Base-by-base conservation (phyloP, 78 protist genomes). In the Dictyostelium firmibasis region DNA sequence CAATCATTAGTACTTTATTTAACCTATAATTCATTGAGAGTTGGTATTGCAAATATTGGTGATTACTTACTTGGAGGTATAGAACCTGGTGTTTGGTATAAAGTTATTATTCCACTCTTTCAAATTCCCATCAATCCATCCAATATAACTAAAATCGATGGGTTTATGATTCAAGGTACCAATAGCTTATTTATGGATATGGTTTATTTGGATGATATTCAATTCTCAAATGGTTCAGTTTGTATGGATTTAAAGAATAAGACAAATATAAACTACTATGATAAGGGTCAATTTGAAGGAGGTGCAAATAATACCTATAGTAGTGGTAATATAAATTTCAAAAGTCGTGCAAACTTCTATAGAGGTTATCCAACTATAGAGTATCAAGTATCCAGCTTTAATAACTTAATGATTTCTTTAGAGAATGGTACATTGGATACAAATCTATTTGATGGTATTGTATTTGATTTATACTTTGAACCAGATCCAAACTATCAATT, bases 101-200 rank as follows among this genome's bases (percentile, higher is more conserved):
- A 81, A 23, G 94, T 89, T 1, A 78, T 79, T 18, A 64, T 89
- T 18, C 86, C 88, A 43, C 9, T 89, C 29, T 41, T n/a, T 7
- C 57, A 43, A 33, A 25, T 82, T 50, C 86, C 74, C 33, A 43
- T 89, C 18, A 81, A 41, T 43, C 67, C 47, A 10, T 67, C 87
- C 9, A 81, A 60, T 31, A 67, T 44, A 2, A 86, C 36, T 0
- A 53, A n/a, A n/a, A 43, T 89, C 60, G 57, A 78, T 35, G 94
- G 88, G 3, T 81, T 89, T 11, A 72, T 72, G 79, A 72, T 72
- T 31, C 43, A 38, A 27, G 84, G 57, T 18, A 41, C 84, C 7
- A 36, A 79, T 6, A 38, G 43, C 25, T 16, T 47, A 82, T 82
- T 44, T 36, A 82, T 82, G 86, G 86, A 60, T 82, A 29, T 33